These are phyloP conservation scores for Colletotrichum brevisporum DNA, from an alignment of 2,329 filamentous ascomycete species.

Conservation along the genomic window DNA sequence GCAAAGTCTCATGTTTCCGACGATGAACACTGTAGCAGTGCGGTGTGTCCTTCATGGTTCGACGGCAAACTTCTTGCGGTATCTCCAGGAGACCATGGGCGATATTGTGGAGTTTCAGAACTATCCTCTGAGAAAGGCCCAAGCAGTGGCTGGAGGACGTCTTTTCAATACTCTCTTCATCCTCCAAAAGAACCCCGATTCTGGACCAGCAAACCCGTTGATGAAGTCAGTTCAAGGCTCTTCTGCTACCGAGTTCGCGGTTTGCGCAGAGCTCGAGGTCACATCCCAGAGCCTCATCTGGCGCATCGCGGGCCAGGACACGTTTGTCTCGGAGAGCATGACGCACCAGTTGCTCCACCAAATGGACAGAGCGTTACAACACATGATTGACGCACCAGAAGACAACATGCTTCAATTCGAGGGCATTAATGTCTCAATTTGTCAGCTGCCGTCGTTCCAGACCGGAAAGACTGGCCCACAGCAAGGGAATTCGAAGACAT, in stretches of 20 bases:
- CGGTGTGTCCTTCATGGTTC: slow-evolving; percentile 81
- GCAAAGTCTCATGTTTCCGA: slow-evolving; percentile 82
- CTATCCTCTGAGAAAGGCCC: slow-evolving; percentile 81
- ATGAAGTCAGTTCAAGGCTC: slow-evolving; percentile 74
- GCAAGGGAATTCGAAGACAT: not conserved
- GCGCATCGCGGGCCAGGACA: slow-evolving; percentile 78
- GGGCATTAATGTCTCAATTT: slow-evolving; percentile 71
- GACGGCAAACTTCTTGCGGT: slow-evolving; percentile 73
- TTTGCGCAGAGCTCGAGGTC: slow-evolving; percentile 86
- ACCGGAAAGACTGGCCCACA: not conserved
- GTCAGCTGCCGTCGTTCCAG: slow-evolving; percentile 68
- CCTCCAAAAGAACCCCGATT: slow-evolving; percentile 58
- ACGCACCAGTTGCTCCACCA: slow-evolving; percentile 66
- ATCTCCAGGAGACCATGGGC: slow-evolving; percentile 79
- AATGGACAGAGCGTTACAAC: slow-evolving; percentile 71
- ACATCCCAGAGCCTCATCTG: slow-evolving; percentile 71
- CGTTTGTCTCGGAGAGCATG: slow-evolving; percentile 62
- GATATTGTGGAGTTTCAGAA: slow-evolving; percentile 80
- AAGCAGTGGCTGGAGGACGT: slow-evolving; percentile 53
- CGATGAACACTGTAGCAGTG: slow-evolving; percentile 91
- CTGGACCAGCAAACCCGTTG: slow-evolving; percentile 50
- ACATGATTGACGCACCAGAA: slow-evolving; percentile 65
- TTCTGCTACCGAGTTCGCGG: slow-evolving; percentile 83
- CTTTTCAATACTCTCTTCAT: slow-evolving; percentile 72
- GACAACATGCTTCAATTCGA: slow-evolving; percentile 69